Percentiles rank a stretch among this genome's conserved stretches.
Evolutionary conservation across 1,284 basidiomycete species (phyloP).

Genomic region (Phenoliferia sp.): DNA sequence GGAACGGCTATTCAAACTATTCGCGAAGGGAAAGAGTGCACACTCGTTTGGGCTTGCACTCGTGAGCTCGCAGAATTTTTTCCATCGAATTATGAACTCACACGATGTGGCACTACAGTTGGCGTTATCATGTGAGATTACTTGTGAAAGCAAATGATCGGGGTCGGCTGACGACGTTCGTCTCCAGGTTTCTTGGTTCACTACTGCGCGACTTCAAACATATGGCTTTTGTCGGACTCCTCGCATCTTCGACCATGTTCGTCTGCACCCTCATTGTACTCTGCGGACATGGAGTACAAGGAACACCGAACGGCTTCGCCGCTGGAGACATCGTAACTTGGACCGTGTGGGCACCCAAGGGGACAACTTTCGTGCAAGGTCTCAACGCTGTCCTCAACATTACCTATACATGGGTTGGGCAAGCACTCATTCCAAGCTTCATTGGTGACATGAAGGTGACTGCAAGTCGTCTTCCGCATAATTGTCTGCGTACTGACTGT

Average conservation of each 20-base stretch:
- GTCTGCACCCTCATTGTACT: slow-evolving; percentile 32
- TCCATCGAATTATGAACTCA: background rate
- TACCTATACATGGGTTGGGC: slow-evolving; percentile 51
- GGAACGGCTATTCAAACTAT: slow-evolving; percentile 54
- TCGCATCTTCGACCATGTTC: slow-evolving; percentile 30
- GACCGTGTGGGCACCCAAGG: slow-evolving; percentile 40
- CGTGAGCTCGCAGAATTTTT: background rate
- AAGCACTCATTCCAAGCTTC: slow-evolving; percentile 51
- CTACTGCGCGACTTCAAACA: slow-evolving; percentile 36
- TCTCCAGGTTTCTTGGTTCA: slow-evolving; percentile 33
- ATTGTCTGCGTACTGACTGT: too few species aligned
- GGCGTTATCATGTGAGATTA: slow-evolving; percentile 18
- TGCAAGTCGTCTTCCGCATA: too few species aligned
- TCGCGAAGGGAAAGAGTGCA: slow-evolving; percentile 54
- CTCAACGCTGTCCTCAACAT: slow-evolving; percentile 47
- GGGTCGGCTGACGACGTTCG: background rate
- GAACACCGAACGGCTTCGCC: slow-evolving; percentile 2
- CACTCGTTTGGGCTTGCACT: slow-evolving; percentile 55
- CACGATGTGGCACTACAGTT: slow-evolving; percentile 3
- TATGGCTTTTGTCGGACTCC: slow-evolving; percentile 30
- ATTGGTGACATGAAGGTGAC: slow-evolving; percentile 55
- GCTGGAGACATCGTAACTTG: slow-evolving; percentile 30
- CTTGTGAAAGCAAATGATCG: background rate
- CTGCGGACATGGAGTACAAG: slow-evolving; percentile 20
- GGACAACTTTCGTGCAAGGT: slow-evolving; percentile 57